Base-by-base conservation (phyloP, 1,284 basidiomycete species). In the Amylostereum chailletii region DNA sequence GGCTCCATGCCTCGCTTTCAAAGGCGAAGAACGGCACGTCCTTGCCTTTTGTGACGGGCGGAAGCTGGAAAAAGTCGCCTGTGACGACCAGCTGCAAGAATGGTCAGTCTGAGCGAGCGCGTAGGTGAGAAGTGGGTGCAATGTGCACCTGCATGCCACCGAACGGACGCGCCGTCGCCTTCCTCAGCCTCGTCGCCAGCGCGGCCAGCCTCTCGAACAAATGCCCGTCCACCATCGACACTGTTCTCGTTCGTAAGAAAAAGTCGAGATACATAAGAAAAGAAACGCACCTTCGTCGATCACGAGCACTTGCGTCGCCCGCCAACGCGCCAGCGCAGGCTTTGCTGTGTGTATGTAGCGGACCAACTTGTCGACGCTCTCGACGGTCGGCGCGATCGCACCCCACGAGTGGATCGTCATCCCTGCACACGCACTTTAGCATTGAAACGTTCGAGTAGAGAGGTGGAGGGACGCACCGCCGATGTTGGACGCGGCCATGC, bases 51-150 rank as follows among this genome's bases (percentile, higher is more conserved):
- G 75, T 77, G 8, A 99, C 93, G 0, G 96, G 95, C 1, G 96
- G 96, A 4, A 99, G 73, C 65, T 99, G 94, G 68, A 92, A 96
- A 68, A 98, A 99, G 63, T 99, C 94, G 27, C 94, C 94, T 1
- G 92, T 94, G 9, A 96, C 75, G 53, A 94, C 80, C 52, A 99
- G 70, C 84, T 85, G 65, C 0, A 52, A 33, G 47, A 26, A 26
- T 30, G 34, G 31, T 11, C 10, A 7, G 45, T 19, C 10, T 4
- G 6, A 30, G 8, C 7, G 2, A 7, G 3, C 40, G 11, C 11
- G 49, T 9, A n/a, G 10, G 50, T n/a, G 30, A 7, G 8, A 40
- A 2, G 48, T 4, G 9, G 31, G 26, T 19, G 19, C 1, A 19
- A 45, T 43, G 49, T 67, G 29, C 38, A 89, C 89, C 74, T 95